Evolutionary conservation across 2,329 filamentous ascomycete genomes (phyloP), one percentile per base, ranked within the genome.

Genomic region (Trichophyton schoenleinii): DNA sequence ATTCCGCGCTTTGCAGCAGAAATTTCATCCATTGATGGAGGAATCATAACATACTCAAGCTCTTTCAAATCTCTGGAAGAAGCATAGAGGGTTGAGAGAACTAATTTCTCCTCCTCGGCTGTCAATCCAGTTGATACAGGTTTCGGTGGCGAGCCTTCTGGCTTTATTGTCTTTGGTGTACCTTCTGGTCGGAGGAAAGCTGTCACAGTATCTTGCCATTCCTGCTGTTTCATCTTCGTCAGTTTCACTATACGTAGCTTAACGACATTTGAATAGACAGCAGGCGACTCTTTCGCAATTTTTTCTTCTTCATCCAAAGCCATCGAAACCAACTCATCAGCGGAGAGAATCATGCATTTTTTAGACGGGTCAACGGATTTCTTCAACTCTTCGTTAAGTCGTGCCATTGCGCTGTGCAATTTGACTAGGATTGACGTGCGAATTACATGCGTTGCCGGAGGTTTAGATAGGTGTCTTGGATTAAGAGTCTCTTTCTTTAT

Each of bases 201-300:
- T 52, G 87, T 66, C 36, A 80, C 76, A 59, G 87, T 84, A 34
- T 83, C 80, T 63, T 83, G 82, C 89, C 91, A 97, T 55, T 88
- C 81, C 2, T 81, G 78, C 2, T 83, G 70, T 0, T 78, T 79
- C 87, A 95, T 91, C 64, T 87, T 87, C 69, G 87, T 89, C 70
- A 91, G 85, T 49, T 80, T 80, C 67, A 87, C 81, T 62, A 97
- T 87, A 38, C 85, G 85, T 66, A 90, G 88, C 70, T 91, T 95
- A 71, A 97, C 84, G 28, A 91, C 78, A 67, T 95, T 96, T 6
- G 81, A 78, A 69, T 99, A 99, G 31, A 97, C 83, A 0, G 81
- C 74, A 1, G 81, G 75, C 63, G 86, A 86, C 15, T 86, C 83
- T 11, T 78, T 79, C 0, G 91, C 91, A 6, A 84, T 77, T 41